Percentiles rank a stretch among this genome's conserved stretches.
Evolutionary conservation across 768 basidiomycete genomes (phyloP).

Genomic region (Lentinus tigrinus): DNA sequence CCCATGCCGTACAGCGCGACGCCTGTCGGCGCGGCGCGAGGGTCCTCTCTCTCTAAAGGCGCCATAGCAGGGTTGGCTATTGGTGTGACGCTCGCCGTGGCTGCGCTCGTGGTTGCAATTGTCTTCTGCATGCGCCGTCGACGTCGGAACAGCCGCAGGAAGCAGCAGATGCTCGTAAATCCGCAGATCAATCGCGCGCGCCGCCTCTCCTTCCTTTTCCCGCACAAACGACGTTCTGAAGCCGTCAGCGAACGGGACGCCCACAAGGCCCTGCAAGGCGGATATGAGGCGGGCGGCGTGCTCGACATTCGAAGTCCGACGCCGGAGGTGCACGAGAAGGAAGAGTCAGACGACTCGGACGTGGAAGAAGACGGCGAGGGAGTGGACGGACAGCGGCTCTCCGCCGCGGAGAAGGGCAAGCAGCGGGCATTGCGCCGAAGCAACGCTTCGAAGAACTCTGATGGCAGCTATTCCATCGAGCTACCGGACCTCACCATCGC

Average conservation of each 20-base stretch:
- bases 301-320: constrained; percentile 12
- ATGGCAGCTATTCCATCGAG: constrained; percentile 30
- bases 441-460: constrained; percentile 30
- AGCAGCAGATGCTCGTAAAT: constrained; percentile 28
- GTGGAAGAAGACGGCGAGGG: constrained; percentile 17
- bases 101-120: constrained; percentile 44
- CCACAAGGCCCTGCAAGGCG: neutral
- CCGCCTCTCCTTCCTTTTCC: constrained; percentile 22
- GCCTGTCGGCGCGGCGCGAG: constrained; percentile 10
- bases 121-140: constrained; percentile 30
- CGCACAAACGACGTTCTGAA: constrained; percentile 4
- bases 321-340: constrained; percentile 17
- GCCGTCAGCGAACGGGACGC: constrained; percentile 5
- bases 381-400: constrained; percentile 4
- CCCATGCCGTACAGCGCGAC: constrained; percentile 17
- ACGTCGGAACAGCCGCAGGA: constrained; percentile 30
- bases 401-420: constrained; percentile 16
- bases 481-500: constrained; percentile 23
- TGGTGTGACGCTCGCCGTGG: constrained; percentile 50
- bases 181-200: constrained; percentile 20
- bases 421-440: constrained; percentile 13
- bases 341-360: constrained; percentile 18
- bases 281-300: constrained; percentile 3
- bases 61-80: constrained; percentile 68
- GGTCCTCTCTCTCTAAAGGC: constrained; percentile 40